These are phyloP conservation scores for Pythium vanterpoolii DNA, from an alignment of 352 stramenopile genomes.

Conservation along the genomic window DNA sequence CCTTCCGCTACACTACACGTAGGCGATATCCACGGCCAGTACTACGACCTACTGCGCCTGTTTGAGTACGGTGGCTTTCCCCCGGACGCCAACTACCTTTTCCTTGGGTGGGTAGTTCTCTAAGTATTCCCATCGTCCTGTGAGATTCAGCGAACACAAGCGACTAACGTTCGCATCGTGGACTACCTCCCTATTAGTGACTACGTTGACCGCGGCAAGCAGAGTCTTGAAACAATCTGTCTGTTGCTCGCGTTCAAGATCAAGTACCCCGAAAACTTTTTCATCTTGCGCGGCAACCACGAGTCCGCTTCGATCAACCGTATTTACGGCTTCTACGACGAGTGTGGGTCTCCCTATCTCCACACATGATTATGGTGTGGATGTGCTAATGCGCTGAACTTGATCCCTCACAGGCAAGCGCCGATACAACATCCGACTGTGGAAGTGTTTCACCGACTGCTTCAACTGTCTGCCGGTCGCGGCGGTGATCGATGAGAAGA, in stretches of 20 bases:
- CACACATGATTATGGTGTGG: neutral
- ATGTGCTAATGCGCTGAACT: neutral
- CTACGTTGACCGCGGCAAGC: constrained; percentile 88
- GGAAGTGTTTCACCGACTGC: constrained; percentile 96
- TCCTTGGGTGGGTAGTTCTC: constrained; percentile 29
- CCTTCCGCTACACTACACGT: neutral
- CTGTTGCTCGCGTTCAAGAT: constrained; percentile 86
- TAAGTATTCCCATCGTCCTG: neutral
- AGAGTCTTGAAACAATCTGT: constrained; percentile 83
- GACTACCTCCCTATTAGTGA: constrained; percentile 27
- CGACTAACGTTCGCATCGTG: neutral
- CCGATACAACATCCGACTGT: constrained; percentile 97
- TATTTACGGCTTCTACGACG: constrained; percentile 84
- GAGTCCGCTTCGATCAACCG: constrained; percentile 80
- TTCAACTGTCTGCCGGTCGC: constrained; percentile 91
- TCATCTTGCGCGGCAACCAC: constrained; percentile 82
- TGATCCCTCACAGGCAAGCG: constrained; percentile 57
- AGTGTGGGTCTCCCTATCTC: constrained; percentile 14
- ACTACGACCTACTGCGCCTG: constrained; percentile 95
- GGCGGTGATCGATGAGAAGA: constrained; percentile 99
- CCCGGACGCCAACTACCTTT: constrained; percentile 51
- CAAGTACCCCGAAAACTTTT: constrained; percentile 84
- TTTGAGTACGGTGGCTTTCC: constrained; percentile 86
- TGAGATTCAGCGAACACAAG: neutral
- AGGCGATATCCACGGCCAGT: constrained; percentile 96